A percentile compares a stretch with the other conserved stretches of the same genome.
Evolutionary conservation across 768 basidiomycete genomes (phyloP).

Genomic region (Cystobasidiopsis lactophilus): DNA sequence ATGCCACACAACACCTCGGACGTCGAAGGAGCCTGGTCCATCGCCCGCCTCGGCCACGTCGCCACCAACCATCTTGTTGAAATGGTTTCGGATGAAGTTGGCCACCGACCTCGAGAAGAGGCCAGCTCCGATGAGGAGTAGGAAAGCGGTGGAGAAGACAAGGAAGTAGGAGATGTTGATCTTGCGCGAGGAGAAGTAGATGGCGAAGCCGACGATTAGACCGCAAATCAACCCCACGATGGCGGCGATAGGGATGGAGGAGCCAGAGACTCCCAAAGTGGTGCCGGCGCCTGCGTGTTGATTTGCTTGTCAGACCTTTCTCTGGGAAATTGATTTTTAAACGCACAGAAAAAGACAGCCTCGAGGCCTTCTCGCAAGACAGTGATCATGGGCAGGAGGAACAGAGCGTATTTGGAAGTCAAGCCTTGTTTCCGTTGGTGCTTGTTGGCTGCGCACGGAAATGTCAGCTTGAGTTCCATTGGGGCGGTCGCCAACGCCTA

Average conservation of each 20-base stretch:
- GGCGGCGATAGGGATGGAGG: slow-evolving; percentile 71
- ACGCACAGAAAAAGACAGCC: slow-evolving; percentile 74
- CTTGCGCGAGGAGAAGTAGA: slow-evolving; percentile 11
- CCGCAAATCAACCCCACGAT: slow-evolving; percentile 67
- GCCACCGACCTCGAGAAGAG: slow-evolving; percentile 62
- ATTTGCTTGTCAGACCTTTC: too few relatives aligned
- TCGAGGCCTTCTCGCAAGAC: slow-evolving; percentile 88
- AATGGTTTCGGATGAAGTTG: slow-evolving; percentile 47
- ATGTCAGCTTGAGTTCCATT: too few relatives aligned
- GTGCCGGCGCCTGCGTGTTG: slow-evolving; percentile 31
- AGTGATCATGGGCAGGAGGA: slow-evolving; percentile 73
- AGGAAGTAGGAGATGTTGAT: slow-evolving; percentile 31
- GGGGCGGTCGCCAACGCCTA: too few relatives aligned
- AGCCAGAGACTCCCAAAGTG: slow-evolving; percentile 57
- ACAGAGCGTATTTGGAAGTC: slow-evolving; percentile 50
- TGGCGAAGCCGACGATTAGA: slow-evolving; percentile 37
- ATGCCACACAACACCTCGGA: slow-evolving; percentile 17
- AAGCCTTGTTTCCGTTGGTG: slow-evolving; percentile 4
- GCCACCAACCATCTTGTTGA: slow-evolving; percentile 36
- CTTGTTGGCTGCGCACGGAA: too few relatives aligned
- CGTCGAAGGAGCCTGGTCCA: slow-evolving; percentile 52
- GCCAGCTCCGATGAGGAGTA: slow-evolving; percentile 83
- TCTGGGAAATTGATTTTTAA: too few relatives aligned
- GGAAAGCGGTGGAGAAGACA: slow-evolving; percentile 68
- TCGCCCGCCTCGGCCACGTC: slow-evolving; percentile 34